These are phyloP conservation scores for Copromyces sp. DNA, from an alignment of 495 filamentous ascomycete species.

Conservation along the genomic window DNA sequence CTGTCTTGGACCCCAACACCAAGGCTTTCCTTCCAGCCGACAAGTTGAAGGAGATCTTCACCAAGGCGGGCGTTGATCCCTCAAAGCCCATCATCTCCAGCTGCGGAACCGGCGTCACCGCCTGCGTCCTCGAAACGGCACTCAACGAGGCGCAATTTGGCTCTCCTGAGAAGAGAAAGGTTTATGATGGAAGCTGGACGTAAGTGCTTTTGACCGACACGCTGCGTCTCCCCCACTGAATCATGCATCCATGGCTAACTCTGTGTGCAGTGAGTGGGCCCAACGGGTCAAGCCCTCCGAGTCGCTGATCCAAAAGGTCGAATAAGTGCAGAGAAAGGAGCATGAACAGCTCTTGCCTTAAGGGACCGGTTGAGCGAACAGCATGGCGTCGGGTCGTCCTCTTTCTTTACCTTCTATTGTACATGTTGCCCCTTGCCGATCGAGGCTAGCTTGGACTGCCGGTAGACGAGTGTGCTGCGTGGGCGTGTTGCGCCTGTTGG, in stretches of 20 bases:
- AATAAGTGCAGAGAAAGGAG: slow-evolving; percentile 4
- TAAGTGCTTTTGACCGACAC: slow-evolving; percentile 41
- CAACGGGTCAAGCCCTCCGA: slow-evolving; percentile 43
- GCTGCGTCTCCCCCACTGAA: not conserved
- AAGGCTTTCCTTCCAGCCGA: slow-evolving; percentile 67
- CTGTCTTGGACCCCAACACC: slow-evolving; percentile 70
- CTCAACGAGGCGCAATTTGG: slow-evolving; percentile 68
- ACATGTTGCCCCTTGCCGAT: not conserved
- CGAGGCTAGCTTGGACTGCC: not conserved
- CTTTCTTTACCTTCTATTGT: not conserved
- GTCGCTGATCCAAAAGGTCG: slow-evolving; percentile 26
- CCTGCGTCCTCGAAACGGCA: slow-evolving; percentile 84
- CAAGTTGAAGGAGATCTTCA: slow-evolving; percentile 66
- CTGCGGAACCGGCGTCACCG: slow-evolving; percentile 93
- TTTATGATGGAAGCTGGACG: slow-evolving; percentile 99
- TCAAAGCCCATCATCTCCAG: slow-evolving; percentile 77
- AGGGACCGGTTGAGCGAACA: not conserved
- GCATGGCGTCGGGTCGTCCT: not conserved
- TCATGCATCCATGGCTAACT: not conserved
- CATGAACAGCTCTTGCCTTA: not conserved
- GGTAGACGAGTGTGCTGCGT: not conserved
- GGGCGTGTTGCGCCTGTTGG: not conserved
- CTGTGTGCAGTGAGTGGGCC: slow-evolving; percentile 54
- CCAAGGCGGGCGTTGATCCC: slow-evolving; percentile 64
- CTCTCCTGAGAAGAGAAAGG: slow-evolving; percentile 51